Conservation (phyloP, 305 asterid genomes). For the Euphrasia arctica region DNA sequence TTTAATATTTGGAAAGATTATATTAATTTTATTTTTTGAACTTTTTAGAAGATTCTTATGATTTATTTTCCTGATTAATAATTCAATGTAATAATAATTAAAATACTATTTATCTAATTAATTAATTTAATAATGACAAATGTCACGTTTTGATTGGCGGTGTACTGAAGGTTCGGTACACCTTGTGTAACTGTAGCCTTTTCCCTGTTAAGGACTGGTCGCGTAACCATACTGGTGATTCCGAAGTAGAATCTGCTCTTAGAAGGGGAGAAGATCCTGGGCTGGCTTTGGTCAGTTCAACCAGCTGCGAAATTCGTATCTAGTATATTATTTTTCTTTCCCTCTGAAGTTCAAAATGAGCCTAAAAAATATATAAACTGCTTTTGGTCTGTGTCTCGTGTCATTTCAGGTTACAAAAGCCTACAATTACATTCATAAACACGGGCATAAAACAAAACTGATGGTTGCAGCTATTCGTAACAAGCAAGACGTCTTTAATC, state of each 20-base stretch:
- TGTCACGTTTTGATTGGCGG: too few relatives aligned
- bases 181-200: too few relatives aligned
- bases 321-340: neutral
- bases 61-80: too few relatives aligned
- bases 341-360: neutral
- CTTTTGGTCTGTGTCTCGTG: slow-evolving; percentile 21
- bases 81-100: too few relatives aligned
- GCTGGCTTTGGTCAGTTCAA: slow-evolving; percentile 77
- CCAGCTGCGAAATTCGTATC: slow-evolving; percentile 12
- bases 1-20: too few relatives aligned
- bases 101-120: too few relatives aligned
- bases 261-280: slow-evolving; percentile 98
- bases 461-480: slow-evolving; percentile 97
- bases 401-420: slow-evolving; percentile 76
- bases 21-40: too few relatives aligned
- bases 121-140: too few relatives aligned
- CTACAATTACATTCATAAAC: slow-evolving; percentile 85
- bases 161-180: too few relatives aligned
- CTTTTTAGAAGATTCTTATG: too few relatives aligned
- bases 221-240: slow-evolving; percentile 71
- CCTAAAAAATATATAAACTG: neutral
- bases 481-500: slow-evolving; percentile 86
- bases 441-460: slow-evolving; percentile 75
- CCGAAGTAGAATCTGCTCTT: slow-evolving; percentile 67
- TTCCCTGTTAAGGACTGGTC: slow-evolving; percentile 93